Conservation (phyloP, 495 filamentous ascomycete species). For the Penicillium mononematosum region DNA sequence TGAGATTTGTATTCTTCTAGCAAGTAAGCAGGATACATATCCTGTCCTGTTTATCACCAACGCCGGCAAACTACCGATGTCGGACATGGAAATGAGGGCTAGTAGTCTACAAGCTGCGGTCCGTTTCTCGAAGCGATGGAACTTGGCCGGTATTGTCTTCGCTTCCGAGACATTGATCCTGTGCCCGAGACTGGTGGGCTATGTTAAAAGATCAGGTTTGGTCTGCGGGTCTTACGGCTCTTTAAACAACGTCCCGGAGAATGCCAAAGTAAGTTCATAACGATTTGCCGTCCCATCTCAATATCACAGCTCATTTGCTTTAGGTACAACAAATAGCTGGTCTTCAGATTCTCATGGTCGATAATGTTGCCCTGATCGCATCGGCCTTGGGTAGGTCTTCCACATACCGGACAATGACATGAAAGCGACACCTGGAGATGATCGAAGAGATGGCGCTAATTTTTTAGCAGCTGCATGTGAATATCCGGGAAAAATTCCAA, state of each 20-base stretch:
- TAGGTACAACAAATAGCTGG: constrained; percentile 25
- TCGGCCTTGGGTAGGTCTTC: not conserved
- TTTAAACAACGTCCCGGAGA: constrained; percentile 33
- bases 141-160: constrained; percentile 35
- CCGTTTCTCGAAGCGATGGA: constrained; percentile 38
- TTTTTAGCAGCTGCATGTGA: too few relatives aligned
- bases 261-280: constrained; percentile 23
- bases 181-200: constrained; percentile 31
- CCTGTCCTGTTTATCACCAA: constrained; percentile 44
- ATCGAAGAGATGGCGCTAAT: too few relatives aligned
- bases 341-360: constrained; percentile 24
- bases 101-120: constrained; percentile 39
- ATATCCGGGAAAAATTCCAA: too few relatives aligned
- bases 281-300: not conserved
- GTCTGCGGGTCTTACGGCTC: constrained; percentile 32
- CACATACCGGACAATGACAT: too few relatives aligned
- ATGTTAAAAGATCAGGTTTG: constrained; percentile 22
- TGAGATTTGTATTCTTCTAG: constrained; percentile 43
- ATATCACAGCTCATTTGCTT: constrained; percentile 1
- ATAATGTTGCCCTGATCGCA: constrained; percentile 22
- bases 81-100: constrained; percentile 29
- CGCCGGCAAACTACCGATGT: constrained; percentile 30
- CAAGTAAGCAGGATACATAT: constrained; percentile 38
- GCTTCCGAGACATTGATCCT: constrained; percentile 34
- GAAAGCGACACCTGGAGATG: too few relatives aligned